Evolutionary conservation across 768 basidiomycete genomes (phyloP), one percentile per base, ranked within the genome.

Genomic region (Boletus rubroflammeus): DNA sequence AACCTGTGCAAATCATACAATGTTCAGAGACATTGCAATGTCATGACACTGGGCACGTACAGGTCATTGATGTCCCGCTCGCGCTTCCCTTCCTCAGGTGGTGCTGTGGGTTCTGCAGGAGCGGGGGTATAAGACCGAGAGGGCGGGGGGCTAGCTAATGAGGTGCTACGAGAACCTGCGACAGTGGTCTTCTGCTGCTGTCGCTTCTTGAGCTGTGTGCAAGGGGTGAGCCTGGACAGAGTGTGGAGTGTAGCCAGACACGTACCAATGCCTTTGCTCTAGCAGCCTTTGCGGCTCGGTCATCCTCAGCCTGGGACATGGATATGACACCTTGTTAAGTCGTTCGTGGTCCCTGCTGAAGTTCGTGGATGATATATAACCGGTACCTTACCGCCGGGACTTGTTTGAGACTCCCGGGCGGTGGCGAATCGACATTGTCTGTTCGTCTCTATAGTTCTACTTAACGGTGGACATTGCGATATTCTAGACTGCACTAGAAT

Each of bases 211-310:
- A 92, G 78, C 89, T 92, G 70, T 44, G 47, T 23, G 34, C 49
- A 23, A 47, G 45, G 45, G 43, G 21, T 56, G 25, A 64, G 50
- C 21, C 28, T 23, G 15, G 51, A 43, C 40, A 32, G 53, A 0
- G 19, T 28, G 46, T 21, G 9, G 26, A 29, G 7, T 15, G 36
- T 25, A 2, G 48, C 28, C 5, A 38, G 47, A 52, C 47, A 70
- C 79, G 54, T 67, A 92, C 91, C 82, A 93, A 65, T 46, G 88
- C 90, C 70, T 88, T 90, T 51, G 88, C 91, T 57, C 91, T 82
- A 3, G 91, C 91, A 51, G 90, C 82, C 72, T 88, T 91, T 15
- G 82, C 83, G 50, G 88, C 88, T 56, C 90, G 82, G 57, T 93
- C 91, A 47, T 80, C 78, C 62, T 90, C 90, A 25, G 84, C 78